Evolutionary conservation across 2,329 filamentous ascomycete species (phyloP).

Genomic region (Orbilia oligospora): DNA sequence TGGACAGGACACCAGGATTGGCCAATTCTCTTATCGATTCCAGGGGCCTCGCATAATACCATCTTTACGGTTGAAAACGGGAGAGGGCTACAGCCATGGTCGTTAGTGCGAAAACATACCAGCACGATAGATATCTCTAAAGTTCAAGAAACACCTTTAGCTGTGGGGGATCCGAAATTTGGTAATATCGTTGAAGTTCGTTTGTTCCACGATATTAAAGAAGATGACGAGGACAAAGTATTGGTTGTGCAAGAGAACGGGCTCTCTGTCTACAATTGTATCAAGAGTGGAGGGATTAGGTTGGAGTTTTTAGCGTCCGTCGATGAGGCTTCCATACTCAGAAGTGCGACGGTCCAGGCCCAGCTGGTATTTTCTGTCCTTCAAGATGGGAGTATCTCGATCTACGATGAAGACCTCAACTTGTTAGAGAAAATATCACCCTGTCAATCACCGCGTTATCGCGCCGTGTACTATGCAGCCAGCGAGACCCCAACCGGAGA

Average conservation of each 20-base stretch:
- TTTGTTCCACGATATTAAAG: conserved; percentile 59
- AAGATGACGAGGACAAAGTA: conserved; percentile 52
- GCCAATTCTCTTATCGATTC: conserved; percentile 61
- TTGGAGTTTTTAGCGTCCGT: conserved; percentile 43
- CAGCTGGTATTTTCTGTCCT: conserved; percentile 45
- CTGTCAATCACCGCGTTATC: conserved; percentile 37
- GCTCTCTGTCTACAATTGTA: conserved; percentile 42
- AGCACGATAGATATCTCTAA: conserved; percentile 44
- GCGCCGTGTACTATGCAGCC: conserved; percentile 39
- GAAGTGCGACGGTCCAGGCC: conserved; percentile 36
- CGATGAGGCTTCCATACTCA: conserved; percentile 39
- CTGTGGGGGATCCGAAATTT: conserved; percentile 51
- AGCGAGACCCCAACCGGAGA: conserved; percentile 34
- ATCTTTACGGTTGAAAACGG: conserved; percentile 60
- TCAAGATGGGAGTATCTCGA: conserved; percentile 35
- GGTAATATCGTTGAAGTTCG: conserved; percentile 44
- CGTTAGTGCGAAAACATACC: conserved; percentile 51
- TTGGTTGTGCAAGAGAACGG: conserved; percentile 55
- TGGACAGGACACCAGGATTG: conserved; percentile 63
- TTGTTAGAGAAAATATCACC: conserved; percentile 24
- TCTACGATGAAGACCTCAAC: conserved; percentile 49
- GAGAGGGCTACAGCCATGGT: conserved; percentile 62
- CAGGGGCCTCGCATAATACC: conserved; percentile 54
- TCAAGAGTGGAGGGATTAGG: conserved; percentile 53
- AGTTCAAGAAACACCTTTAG: conserved; percentile 57